A percentile compares a stretch with the other conserved stretches of the same genome.
These are phyloP conservation scores for Alternaria novae-zelandiae DNA, from an alignment of 2,329 filamentous ascomycete species.

Conservation along the genomic window DNA sequence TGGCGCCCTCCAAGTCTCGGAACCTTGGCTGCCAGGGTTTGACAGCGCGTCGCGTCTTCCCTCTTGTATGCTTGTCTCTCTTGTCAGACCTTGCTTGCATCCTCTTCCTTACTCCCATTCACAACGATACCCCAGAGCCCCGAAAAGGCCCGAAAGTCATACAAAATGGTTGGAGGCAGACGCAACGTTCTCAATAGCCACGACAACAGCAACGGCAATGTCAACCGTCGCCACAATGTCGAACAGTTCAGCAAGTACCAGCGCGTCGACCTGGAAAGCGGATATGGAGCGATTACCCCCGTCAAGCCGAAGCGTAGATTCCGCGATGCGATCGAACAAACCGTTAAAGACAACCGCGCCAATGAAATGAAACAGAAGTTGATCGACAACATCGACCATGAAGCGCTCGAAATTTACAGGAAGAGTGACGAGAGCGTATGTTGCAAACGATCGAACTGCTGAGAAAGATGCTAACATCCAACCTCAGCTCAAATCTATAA, in stretches of 20 bases:
- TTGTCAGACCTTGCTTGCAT: not conserved
- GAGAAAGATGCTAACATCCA: not conserved
- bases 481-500: slow-evolving; percentile 56
- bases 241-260: slow-evolving; percentile 22
- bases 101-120: not conserved
- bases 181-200: slow-evolving; percentile 21
- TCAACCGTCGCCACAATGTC: slow-evolving; percentile 6
- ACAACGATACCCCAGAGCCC: not conserved
- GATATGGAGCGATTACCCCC: slow-evolving; percentile 29
- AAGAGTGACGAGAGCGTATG: slow-evolving; percentile 58
- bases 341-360: slow-evolving; percentile 54
- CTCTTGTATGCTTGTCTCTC: slow-evolving; percentile 2
- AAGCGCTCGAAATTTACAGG: slow-evolving; percentile 57
- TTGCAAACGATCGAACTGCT: not conserved
- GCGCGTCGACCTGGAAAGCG: slow-evolving; percentile 37
- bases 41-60: slow-evolving; percentile 9
- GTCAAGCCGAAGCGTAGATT: slow-evolving; percentile 44
- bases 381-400: slow-evolving; percentile 54
- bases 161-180: slow-evolving; percentile 31
- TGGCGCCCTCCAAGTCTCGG: not conserved
- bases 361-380: slow-evolving; percentile 58
- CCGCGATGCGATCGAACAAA: slow-evolving; percentile 56
- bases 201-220: slow-evolving; percentile 15
- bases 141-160: not conserved
- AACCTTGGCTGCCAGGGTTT: slow-evolving; percentile 7